Evolutionary conservation across 1,139 yeast genomes (phyloP), one percentile per base, ranked within the genome.

Genomic region (Blastobotrys buckinghamii): DNA sequence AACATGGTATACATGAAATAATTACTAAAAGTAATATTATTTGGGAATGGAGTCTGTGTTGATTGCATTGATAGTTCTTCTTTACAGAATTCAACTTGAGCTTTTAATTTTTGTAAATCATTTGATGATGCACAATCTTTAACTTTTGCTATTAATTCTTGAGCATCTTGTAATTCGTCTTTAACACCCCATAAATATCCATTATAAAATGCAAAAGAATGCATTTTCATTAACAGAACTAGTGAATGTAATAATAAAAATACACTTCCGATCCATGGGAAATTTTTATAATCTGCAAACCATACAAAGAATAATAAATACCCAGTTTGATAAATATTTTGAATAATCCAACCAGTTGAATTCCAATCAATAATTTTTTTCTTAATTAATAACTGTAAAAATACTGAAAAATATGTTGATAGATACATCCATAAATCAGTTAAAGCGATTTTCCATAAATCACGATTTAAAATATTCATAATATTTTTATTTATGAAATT

Each of bases 161-260:
- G 56, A 8, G 88, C 77, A 50, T 71, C 73, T 6, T 71, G 58
- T 46, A 84, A 69, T 57, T 86, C 95, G n/a, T 71, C 68, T 29
- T 63, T 59, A 30, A 84, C 77, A 24, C 67, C 70, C 53, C 95
- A 87, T 49, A 89, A 70, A 63, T 89, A 87, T 0, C 97, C 97
- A 62, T 89, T 89, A 69, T 82, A 90, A 59, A 83, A 87, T 1
- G 86, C 87, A 62, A 82, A 90, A 1, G 96, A 87, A 64, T 90
- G 97, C 81, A 83, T 84, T 63, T 90, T 90, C 97, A 90, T 90
- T 55, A 90, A 65, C 56, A 89, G 70, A 4, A 90, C 97, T 48
- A 87, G 71, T n/a, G 87, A 79, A 64, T 90, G 97, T 50, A 90
- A 71, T 51, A 86, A 75, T 53, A 90, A 68, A 59, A 85, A 90